Evolutionary conservation across 805 yeast species (phyloP).

Genomic region (Sugiyamaella americana): DNA sequence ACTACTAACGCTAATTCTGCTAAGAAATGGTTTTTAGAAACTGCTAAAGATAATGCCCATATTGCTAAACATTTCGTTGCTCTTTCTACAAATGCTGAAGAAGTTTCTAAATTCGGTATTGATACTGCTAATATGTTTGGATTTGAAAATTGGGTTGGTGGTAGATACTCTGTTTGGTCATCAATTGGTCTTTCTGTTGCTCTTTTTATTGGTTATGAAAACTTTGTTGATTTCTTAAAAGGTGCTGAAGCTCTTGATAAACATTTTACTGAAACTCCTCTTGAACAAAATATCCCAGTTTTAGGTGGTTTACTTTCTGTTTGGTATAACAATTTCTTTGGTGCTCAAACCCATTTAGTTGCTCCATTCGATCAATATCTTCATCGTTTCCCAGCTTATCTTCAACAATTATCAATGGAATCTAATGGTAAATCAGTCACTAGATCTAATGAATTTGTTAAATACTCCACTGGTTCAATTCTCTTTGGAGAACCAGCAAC

Average conservation of each 20-base stretch:
- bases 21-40: slow-evolving; percentile 83
- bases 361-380: slow-evolving; percentile 98
- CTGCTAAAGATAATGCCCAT: slow-evolving; percentile 59
- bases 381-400: slow-evolving; percentile 98
- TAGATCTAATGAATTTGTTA: slow-evolving; percentile 83
- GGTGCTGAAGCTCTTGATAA: slow-evolving; percentile 98
- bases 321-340: slow-evolving; percentile 98
- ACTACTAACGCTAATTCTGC: slow-evolving; percentile 94
- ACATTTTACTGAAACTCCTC: slow-evolving; percentile 78
- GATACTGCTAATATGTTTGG: slow-evolving; percentile 98
- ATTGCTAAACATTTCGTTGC: slow-evolving; percentile 98
- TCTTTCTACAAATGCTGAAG: slow-evolving; percentile 84
- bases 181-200: slow-evolving; percentile 97
- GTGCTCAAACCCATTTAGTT: slow-evolving; percentile 96
- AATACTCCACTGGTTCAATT: slow-evolving; percentile 93
- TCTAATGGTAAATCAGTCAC: slow-evolving; percentile 98
- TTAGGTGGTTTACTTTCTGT: slow-evolving; percentile 90
- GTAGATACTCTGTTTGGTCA: slow-evolving; percentile 99
- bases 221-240: slow-evolving; percentile 83
- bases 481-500: slow-evolving; percentile 98
- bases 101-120: slow-evolving; percentile 92
- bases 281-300: slow-evolving; percentile 87
- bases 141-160: slow-evolving; percentile 98
- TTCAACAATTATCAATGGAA: slow-evolving; percentile 98
- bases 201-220: slow-evolving; percentile 89